These are phyloP conservation scores for Auxenochlorella pyrenoidosa DNA, from an alignment of 139 green algal genomes.

Conservation along the genomic window DNA sequence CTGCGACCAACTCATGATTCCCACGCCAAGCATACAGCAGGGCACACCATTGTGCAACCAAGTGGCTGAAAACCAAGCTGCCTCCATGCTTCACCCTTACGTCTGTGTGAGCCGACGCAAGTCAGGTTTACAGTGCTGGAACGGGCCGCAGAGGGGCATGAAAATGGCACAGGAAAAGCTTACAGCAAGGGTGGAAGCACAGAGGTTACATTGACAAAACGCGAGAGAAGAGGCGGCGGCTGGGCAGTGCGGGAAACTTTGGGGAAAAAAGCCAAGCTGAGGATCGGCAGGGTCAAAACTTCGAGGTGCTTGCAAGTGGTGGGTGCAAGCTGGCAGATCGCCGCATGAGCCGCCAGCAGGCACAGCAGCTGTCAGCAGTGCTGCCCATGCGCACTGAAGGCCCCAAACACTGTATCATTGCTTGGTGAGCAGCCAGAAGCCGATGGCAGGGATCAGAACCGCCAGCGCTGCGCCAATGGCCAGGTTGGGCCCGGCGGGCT, in stretches of 20 bases:
- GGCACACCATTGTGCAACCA: not conserved
- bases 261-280: not conserved
- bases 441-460: not conserved
- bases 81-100: not conserved
- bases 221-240: not conserved
- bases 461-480: not conserved
- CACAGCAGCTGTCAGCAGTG: not conserved
- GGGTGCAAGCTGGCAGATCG: not conserved
- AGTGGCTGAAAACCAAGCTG: not conserved
- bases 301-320: not conserved
- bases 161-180: not conserved
- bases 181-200: not conserved
- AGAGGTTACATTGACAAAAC: not conserved
- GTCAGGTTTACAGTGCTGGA: not conserved
- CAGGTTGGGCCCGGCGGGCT: not conserved
- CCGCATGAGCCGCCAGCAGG: not conserved
- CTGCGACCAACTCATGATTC: no score
- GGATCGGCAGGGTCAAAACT: not conserved
- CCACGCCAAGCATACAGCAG: no score
- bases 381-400: not conserved
- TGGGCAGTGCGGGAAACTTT: no score
- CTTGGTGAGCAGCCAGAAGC: not conserved
- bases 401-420: not conserved
- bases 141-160: not conserved
- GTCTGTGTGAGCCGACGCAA: not conserved